Conservation (phyloP, 2,329 filamentous ascomycete genomes). For the Thermochaetoides dissita region DNA sequence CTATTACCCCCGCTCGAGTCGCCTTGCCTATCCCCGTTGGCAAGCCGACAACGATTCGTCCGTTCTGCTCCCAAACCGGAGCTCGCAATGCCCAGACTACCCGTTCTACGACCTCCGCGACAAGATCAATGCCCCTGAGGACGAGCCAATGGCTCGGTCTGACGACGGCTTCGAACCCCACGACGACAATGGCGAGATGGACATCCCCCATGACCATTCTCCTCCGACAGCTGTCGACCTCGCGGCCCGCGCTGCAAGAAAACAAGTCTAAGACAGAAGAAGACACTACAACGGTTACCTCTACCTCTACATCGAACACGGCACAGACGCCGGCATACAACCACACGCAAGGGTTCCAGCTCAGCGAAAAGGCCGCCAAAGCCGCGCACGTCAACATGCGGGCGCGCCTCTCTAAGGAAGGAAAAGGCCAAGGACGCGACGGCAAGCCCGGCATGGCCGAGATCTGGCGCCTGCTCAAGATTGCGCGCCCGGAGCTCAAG, state of each 20-base stretch:
- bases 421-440: conserved; percentile 39
- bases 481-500: conserved; percentile 71
- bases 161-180: background rate
- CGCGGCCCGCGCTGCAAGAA: conserved; percentile 10
- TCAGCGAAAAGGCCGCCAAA: conserved; percentile 71
- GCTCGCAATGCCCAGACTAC: conserved; percentile 2
- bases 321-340: no score
- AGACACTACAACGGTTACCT: conserved; percentile 5
- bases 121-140: conserved; percentile 4
- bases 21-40: background rate
- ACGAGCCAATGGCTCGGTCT: conserved; percentile 4
- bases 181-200: conserved; percentile 1
- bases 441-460: conserved; percentile 56
- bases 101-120: conserved; percentile 1
- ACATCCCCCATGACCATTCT: conserved; percentile 10
- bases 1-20: background rate
- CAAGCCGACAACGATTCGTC: conserved; percentile 5
- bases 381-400: conserved; percentile 82
- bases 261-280: background rate
- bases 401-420: conserved; percentile 76
- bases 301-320: background rate
- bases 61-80: conserved; percentile 8
- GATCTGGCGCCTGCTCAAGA: conserved; percentile 75
- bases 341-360: conserved; percentile 26
- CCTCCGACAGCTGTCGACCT: conserved; percentile 17